A percentile compares a stretch with the other conserved stretches of the same genome.
Conservation (phyloP, 2,329 filamentous ascomycete genomes). For the Coniochaeta pulveracea region DNA sequence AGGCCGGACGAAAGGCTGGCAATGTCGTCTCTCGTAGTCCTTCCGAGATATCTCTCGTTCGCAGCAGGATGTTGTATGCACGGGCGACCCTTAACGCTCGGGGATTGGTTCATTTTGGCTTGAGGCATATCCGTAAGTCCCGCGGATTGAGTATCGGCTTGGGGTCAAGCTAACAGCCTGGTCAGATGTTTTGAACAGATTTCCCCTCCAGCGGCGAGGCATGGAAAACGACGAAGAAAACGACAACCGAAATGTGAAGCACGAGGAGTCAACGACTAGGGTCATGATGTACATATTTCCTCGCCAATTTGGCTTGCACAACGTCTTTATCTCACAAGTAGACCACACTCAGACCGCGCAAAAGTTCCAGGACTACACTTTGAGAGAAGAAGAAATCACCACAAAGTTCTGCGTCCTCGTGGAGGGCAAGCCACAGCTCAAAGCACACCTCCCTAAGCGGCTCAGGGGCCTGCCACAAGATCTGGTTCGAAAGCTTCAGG, state of each 20-base stretch:
- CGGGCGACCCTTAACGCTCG: constrained; percentile 58
- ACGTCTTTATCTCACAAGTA: constrained; percentile 70
- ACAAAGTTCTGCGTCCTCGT: constrained; percentile 20
- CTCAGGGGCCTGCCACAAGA: constrained; percentile 50
- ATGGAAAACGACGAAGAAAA: constrained; percentile 4
- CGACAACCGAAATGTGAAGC: constrained; percentile 9
- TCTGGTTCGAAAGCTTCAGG: constrained; percentile 58
- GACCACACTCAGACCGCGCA: constrained; percentile 57
- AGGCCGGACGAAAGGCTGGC: constrained; percentile 1
- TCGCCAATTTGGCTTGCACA: constrained; percentile 78
- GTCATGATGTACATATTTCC: constrained; percentile 92
- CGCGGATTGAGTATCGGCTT: too few relatives aligned
- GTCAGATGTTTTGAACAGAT: constrained; percentile 72
- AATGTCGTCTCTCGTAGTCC: constrained; percentile 17
- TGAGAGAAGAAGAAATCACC: constrained; percentile 72
- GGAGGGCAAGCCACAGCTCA: constrained; percentile 8
- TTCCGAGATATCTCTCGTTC: constrained; percentile 61
- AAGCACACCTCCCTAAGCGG: constrained; percentile 45
- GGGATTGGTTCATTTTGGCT: constrained; percentile 59
- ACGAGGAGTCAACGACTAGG: constrained; percentile 48
- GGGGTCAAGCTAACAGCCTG: constrained; percentile 11
- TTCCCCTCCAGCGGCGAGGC: constrained; percentile 22
- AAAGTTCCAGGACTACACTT: constrained; percentile 71
- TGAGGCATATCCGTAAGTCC: constrained; percentile 70
- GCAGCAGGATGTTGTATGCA: constrained; percentile 79